Evolutionary conservation across 257 asterid species (phyloP), one percentile per base, ranked within the genome.

Genomic region (Jaltomata sinuosa): DNA sequence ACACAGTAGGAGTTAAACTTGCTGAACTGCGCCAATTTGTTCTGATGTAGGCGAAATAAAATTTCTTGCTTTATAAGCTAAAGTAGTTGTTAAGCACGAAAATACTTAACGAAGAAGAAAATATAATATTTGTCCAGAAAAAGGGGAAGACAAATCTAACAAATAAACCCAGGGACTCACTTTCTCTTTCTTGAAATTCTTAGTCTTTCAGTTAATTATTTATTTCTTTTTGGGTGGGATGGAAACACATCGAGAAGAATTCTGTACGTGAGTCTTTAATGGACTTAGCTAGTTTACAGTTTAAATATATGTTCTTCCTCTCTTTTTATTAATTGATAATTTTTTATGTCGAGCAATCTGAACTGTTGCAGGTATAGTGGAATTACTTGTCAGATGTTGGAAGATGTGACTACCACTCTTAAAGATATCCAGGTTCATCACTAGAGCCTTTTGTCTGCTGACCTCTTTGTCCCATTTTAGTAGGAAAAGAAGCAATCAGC

Each of bases 361-460:
- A 84, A 82, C 38, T 81, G 79, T 86, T 88, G 83, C 94, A 97
- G 99, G 92, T 97, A 95, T 90, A 95, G 98, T 86, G 99, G 99
- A 87, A 97, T 97, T 71, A 97, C 98, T 3, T 85, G 11, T 45
- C 96, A 92, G 86, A 94, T 93, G 97, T 84, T 97, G 91, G 90
- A 91, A 84, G 92, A 87, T 5, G 98, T 97, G 83, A 94, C 93
- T 25, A 95, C 99, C 36, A 91, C 97, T 86, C 95, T 97, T 67
- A 67, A 88, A 91, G 97, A 95, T 85, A 92, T 95, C 83, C 99
- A 97, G 99, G 99, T 94, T 84, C 53, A 42, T 77, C 71, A 71
- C 67, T 85, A 42, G 65, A 83, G 81, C 72, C 42, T 83, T 54
- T 79, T 7, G 29, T 86, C 31, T 22, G 16, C 21, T 67, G 45